Conservation (phyloP, 139 green algal genomes). For the Closterium sp. region DNA sequence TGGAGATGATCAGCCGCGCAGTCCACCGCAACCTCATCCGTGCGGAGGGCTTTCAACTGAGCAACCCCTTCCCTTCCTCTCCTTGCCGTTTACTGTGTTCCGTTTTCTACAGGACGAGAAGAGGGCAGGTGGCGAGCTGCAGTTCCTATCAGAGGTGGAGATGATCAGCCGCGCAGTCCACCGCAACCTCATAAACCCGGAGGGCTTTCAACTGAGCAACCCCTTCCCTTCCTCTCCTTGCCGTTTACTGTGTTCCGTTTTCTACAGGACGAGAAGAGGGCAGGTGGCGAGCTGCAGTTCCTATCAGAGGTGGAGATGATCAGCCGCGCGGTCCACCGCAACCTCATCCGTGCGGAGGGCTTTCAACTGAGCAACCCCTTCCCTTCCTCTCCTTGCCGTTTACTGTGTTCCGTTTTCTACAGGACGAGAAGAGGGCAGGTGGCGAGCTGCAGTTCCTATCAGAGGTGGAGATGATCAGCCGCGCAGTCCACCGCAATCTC, state of each 20-base stretch:
- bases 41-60: conserved; percentile 42
- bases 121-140: not conserved
- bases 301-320: conserved; percentile 58
- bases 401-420: not conserved
- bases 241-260: not conserved
- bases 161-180: not conserved
- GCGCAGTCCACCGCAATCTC: not conserved
- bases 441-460: not conserved
- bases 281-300: conserved; percentile 53
- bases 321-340: conserved; percentile 26
- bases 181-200: not conserved
- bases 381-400: not conserved
- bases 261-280: not conserved
- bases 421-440: not conserved
- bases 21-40: conserved; percentile 49
- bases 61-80: too few relatives aligned
- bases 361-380: not conserved
- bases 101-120: too few relatives aligned
- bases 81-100: not conserved
- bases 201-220: not conserved
- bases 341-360: conserved; percentile 53
- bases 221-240: not conserved
- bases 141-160: not conserved
- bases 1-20: not conserved
- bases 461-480: conserved; percentile 9